A percentile compares a stretch with the other conserved stretches of the same genome.
phyloP scores from a whole-genome alignment of 345 rosid species.

The Noccaea caerulescens region DNA sequence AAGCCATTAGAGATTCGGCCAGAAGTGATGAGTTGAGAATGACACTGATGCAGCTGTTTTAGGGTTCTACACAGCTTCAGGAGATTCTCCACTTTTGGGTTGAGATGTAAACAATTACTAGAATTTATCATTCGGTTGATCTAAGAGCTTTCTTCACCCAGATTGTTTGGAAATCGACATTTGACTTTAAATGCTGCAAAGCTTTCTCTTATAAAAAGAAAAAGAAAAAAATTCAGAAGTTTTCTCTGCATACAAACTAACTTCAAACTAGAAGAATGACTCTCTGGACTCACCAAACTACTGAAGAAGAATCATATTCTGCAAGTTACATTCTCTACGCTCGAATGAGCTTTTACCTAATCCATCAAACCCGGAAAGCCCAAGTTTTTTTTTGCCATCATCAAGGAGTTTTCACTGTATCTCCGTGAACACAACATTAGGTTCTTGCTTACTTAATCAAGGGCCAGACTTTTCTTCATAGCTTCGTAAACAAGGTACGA shows the following conservation, averaged over 20 bases:
- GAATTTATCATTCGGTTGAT: constrained; percentile 28
- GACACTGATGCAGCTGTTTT: constrained; percentile 41
- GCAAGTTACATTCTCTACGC: constrained; percentile 17
- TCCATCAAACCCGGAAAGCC: constrained; percentile 3
- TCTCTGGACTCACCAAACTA: not conserved
- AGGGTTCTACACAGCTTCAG: constrained; percentile 42
- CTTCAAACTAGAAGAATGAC: not conserved
- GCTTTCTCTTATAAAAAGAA: constrained; percentile 3
- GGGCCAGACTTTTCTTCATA: constrained; percentile 81
- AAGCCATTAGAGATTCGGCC: constrained; percentile 21
- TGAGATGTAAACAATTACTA: not conserved
- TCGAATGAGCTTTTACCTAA: not conserved
- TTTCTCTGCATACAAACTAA: not conserved
- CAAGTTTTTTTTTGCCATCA: constrained; percentile 25
- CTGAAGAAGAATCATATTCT: constrained; percentile 11
- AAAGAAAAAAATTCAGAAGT: not conserved
- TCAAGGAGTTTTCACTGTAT: constrained; percentile 10
- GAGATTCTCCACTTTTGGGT: constrained; percentile 18
- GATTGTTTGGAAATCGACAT: not conserved
- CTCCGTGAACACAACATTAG: constrained; percentile 1
- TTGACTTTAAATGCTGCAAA: constrained; percentile 2
- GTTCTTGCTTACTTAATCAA: constrained; percentile 43
- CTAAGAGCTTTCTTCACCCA: not conserved
- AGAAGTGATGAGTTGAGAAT: constrained; percentile 39
- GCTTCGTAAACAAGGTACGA: constrained; percentile 71